A percentile compares a stretch with the other conserved stretches of the same genome.
phyloP scores from a whole-genome alignment of 2,329 filamentous ascomycete species.

The Fusarium sp. region DNA sequence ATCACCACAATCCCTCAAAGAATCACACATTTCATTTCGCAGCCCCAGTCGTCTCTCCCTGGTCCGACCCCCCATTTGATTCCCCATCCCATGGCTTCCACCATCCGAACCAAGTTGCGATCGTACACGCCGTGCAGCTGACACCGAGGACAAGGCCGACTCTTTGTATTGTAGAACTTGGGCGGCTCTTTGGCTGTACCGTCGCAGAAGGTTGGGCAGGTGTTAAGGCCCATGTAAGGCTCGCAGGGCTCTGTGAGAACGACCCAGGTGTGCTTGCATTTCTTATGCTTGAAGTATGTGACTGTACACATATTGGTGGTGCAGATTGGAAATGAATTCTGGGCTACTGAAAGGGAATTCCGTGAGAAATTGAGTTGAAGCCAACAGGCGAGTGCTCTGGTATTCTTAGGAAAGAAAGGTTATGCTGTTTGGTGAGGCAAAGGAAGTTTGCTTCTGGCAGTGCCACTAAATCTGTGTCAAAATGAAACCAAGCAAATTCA shows the following conservation, averaged over 20 bases:
- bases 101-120: slow-evolving; percentile 59
- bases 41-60: slow-evolving; percentile 51
- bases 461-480: slow-evolving; percentile 18
- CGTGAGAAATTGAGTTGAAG: not conserved
- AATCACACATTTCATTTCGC: slow-evolving; percentile 52
- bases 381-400: not conserved
- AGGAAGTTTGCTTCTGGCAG: slow-evolving; percentile 1
- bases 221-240: slow-evolving; percentile 62
- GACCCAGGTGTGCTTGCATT: slow-evolving; percentile 65
- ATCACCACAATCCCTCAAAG: slow-evolving; percentile 41
- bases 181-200: slow-evolving; percentile 53
- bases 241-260: slow-evolving; percentile 59
- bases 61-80: slow-evolving; percentile 62
- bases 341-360: not conserved
- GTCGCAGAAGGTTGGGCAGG: slow-evolving; percentile 57
- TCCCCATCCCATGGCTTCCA: slow-evolving; percentile 56
- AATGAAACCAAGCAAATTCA: not conserved
- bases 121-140: slow-evolving; percentile 57
- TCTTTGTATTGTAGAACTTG: slow-evolving; percentile 50
- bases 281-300: slow-evolving; percentile 60
- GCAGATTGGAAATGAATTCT: not conserved
- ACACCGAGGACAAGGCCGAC: slow-evolving; percentile 57
- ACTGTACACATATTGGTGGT: slow-evolving; percentile 58
- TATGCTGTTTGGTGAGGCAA: not conserved
- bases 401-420: not conserved